A percentile compares a stretch with the other conserved stretches of the same genome.
phyloP scores from a whole-genome alignment of 1,284 basidiomycete genomes.

The Phenoliferia sp. region DNA sequence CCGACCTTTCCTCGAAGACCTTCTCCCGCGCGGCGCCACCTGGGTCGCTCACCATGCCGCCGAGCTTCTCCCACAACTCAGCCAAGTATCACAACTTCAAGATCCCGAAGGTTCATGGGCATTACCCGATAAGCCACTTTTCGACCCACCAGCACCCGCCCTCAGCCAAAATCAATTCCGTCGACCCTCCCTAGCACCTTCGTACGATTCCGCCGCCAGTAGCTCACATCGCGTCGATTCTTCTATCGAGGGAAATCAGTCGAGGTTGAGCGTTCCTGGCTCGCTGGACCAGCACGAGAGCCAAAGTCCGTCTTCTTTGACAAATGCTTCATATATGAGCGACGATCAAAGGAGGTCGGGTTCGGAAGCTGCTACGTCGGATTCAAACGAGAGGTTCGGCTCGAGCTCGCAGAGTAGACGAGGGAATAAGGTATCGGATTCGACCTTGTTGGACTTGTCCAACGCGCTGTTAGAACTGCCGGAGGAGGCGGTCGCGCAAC shows the following conservation, averaged over 20 bases:
- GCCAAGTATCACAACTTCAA: conserved; percentile 6
- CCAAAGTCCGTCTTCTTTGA: background rate
- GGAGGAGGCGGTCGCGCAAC: conserved; percentile 33
- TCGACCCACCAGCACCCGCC: background rate
- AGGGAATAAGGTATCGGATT: background rate
- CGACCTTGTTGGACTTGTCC: conserved; percentile 20
- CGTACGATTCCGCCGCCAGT: conserved; percentile 11
- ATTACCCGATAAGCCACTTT: conserved; percentile 26
- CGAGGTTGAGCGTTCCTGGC: conserved; percentile 1
- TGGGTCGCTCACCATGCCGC: conserved; percentile 39
- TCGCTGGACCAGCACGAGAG: background rate
- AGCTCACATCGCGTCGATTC: background rate
- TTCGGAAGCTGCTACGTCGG: background rate
- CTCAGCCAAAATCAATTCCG: background rate
- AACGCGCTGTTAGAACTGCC: conserved; percentile 28
- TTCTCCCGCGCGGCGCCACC: conserved; percentile 24
- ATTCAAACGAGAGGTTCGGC: background rate
- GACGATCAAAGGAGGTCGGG: background rate
- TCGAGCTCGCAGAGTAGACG: background rate
- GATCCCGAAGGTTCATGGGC: conserved; percentile 38
- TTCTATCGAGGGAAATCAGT: background rate
- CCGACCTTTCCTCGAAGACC: conserved; percentile 25
- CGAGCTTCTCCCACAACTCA: conserved; percentile 34
- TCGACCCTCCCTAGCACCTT: conserved; percentile 16
- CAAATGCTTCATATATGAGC: background rate